Evolutionary conservation across 257 asterid genomes (phyloP), one percentile per base, ranked within the genome.

Genomic region (Haberlea rhodopensis): DNA sequence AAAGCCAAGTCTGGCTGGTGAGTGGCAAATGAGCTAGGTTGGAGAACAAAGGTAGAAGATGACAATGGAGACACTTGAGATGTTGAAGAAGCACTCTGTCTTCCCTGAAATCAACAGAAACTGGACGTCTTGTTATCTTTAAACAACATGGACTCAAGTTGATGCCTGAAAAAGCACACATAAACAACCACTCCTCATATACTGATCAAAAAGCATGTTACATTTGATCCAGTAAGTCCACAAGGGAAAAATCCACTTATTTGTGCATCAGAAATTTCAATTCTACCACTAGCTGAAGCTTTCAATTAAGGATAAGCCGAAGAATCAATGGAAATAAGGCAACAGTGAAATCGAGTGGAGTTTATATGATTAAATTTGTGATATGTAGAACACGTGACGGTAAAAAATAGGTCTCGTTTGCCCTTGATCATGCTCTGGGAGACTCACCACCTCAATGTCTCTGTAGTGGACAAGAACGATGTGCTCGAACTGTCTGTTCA

Each of bases 391-490:
- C 20, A 25, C 4, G 28, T 24, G 49, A 26, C 31, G 55, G 53
- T 29, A 37, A 62, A 54, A 60, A 59, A 60, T 24, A 68, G 1
- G 56, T 65, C 60, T 34, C 60, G 19, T 62, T 53, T 60, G 55
- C 64, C 71, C 45, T 51, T 57, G 55, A 53, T 52, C 53, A 10
- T 23, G 60, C 28, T 25, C 26, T 18, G 65, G 58, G 67, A 67
- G 69, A 65, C 91, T 82, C 69, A 90, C 99, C 99, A 82, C 87
- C 25, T 28, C 72, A 77, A 81, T 76, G 71, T 92, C 96, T 84
- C 97, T 81, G 87, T 92, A 92, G 84, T 92, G 99, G 67, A 92
- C 99, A 67, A 92, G 95, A 71, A 92, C 96, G 85, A 92, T 89
- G 78, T 92, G 99, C 58, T 89, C 99, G 43, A 60, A 76, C 46